Conservation (phyloP, 352 stramenopile species). For the Pythium grandisporangium region DNA sequence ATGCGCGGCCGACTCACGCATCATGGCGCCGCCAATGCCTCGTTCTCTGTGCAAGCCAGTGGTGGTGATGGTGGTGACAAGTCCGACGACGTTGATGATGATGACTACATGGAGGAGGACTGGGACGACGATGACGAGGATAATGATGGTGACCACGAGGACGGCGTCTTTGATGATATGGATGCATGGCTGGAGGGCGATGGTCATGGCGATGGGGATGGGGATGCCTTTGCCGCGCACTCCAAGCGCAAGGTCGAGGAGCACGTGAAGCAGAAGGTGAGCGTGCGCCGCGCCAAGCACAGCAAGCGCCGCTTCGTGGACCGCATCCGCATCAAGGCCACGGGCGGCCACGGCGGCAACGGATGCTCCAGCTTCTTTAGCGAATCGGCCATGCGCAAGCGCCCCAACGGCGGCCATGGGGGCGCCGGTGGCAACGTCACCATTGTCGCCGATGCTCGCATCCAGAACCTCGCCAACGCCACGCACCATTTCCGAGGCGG, state of each 20-base stretch:
- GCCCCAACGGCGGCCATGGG: constrained; percentile 78
- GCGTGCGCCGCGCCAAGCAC: constrained; percentile 72
- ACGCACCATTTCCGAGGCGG: constrained; percentile 82
- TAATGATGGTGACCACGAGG: constrained; percentile 25
- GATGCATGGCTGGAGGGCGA: constrained; percentile 17
- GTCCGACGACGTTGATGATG: constrained; percentile 23
- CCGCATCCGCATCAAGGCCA: constrained; percentile 85
- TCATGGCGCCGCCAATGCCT: too few relatives aligned
- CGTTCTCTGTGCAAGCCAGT: constrained; percentile 9
- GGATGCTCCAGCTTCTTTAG: constrained; percentile 84
- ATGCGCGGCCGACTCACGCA: constrained; percentile 10
- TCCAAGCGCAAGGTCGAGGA: constrained; percentile 50
- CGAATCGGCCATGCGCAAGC: constrained; percentile 52
- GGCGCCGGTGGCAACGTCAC: constrained; percentile 76
- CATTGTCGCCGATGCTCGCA: constrained; percentile 55
- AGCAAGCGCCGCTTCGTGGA: constrained; percentile 88
- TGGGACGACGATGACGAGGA: constrained; percentile 32
- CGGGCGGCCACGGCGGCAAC: constrained; percentile 81
- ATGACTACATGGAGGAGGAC: constrained; percentile 28
- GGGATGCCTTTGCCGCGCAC: constrained; percentile 8
- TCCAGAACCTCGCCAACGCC: constrained; percentile 79
- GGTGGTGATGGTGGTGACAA: constrained; percentile 26
- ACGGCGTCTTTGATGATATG: constrained; percentile 23
- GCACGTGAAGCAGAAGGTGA: constrained; percentile 83
- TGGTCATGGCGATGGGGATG: constrained; percentile 10